Conservation (phyloP, 441 rosid species). For the Bocquillonia castaneifolia region DNA sequence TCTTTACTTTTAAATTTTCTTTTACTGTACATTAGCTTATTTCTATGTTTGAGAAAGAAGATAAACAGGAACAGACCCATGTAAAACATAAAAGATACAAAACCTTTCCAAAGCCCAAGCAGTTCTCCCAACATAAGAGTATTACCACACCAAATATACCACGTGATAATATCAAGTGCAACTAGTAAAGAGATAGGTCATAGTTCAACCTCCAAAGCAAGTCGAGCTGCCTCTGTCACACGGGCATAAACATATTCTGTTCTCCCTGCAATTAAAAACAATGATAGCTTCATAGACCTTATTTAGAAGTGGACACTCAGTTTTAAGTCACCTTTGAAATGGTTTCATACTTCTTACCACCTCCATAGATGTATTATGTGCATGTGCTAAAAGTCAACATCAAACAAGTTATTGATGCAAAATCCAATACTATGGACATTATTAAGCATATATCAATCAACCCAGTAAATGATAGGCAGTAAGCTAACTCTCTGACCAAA, state of each 20-base stretch:
- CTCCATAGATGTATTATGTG: neutral
- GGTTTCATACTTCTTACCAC: neutral
- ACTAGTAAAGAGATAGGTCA: constrained; percentile 25
- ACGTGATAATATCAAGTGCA: constrained; percentile 8
- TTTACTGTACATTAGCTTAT: no score
- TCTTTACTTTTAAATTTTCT: no score
- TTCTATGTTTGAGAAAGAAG: neutral
- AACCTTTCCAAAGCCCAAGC: neutral
- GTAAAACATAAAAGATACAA: neutral
- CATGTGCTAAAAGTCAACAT: neutral
- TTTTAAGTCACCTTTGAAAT: neutral
- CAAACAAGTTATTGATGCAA: neutral
- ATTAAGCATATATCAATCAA: neutral
- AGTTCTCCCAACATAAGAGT: neutral
- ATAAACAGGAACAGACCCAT: neutral
- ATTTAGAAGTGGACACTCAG: neutral
- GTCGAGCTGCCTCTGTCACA: constrained; percentile 65
- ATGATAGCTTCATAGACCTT: neutral
- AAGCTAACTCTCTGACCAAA: neutral
- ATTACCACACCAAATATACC: neutral
- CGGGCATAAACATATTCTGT: constrained; percentile 66
- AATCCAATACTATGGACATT: neutral
- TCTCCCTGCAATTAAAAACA: constrained; percentile 51
- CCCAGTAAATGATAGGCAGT: neutral
- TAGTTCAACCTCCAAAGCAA: constrained; percentile 64